Evolutionary conservation across 148 eudicot species (phyloP).

Genomic region (Amaranthus cruentus): DNA sequence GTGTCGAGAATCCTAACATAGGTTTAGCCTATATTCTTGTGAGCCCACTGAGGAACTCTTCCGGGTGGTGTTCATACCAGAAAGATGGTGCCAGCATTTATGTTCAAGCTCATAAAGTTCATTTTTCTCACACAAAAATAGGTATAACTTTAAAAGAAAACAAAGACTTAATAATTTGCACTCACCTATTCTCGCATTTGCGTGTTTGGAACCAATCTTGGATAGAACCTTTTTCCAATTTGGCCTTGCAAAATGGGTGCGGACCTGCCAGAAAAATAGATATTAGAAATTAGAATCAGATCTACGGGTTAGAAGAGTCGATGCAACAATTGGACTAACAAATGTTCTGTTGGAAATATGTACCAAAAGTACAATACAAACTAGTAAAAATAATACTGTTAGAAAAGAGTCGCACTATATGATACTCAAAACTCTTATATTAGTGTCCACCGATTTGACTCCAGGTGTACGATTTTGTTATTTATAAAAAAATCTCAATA

Average conservation of each 20-base stretch:
- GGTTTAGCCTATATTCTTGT: not conserved
- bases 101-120: not conserved
- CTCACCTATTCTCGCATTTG: slow-evolving; percentile 84
- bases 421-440: too few species aligned
- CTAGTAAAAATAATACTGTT: too few species aligned
- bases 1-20: too few species aligned
- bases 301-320: not conserved
- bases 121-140: not conserved
- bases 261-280: slow-evolving; percentile 47
- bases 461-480: too few species aligned
- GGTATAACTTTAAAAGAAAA: not conserved
- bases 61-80: not conserved
- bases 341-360: not conserved
- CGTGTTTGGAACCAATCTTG: slow-evolving; percentile 68
- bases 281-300: not conserved
- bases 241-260: slow-evolving; percentile 96
- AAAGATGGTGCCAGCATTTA: not conserved
- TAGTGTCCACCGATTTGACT: too few species aligned
- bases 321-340: not conserved
- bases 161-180: not conserved
- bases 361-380: not conserved
- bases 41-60: not conserved
- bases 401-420: too few species aligned
- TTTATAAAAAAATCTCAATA: too few species aligned
- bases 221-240: slow-evolving; percentile 92